Conservation (phyloP, 1,284 basidiomycete species). For the Apiotrichum siamense region DNA sequence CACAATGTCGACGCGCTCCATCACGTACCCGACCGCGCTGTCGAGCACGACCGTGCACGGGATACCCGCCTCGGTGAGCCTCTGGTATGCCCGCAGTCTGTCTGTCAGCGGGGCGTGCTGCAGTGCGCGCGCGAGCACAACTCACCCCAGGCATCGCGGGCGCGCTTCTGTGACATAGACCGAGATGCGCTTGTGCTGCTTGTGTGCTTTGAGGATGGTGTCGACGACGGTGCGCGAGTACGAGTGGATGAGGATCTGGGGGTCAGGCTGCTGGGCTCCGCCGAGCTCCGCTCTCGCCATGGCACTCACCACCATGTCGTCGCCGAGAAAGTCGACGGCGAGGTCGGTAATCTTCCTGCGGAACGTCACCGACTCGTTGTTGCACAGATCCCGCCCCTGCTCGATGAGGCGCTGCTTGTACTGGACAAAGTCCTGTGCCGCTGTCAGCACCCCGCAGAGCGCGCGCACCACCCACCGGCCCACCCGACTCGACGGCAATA, state of each 20-base stretch:
- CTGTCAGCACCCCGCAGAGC: slow-evolving; percentile 7
- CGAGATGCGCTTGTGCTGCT: slow-evolving; percentile 79
- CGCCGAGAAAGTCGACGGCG: slow-evolving; percentile 87
- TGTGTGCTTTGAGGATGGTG: slow-evolving; percentile 79
- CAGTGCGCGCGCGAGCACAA: neutral
- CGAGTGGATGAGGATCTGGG: slow-evolving; percentile 86
- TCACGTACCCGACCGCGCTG: slow-evolving; percentile 92
- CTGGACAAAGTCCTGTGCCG: slow-evolving; percentile 40
- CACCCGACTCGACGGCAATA: slow-evolving; percentile 33
- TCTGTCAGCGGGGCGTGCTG: slow-evolving; percentile 10
- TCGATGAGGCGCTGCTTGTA: slow-evolving; percentile 41
- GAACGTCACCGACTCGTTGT: slow-evolving; percentile 51
- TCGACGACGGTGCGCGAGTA: slow-evolving; percentile 95
- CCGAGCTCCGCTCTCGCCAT: too few species aligned
- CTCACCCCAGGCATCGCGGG: slow-evolving; percentile 34
- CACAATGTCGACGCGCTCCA: slow-evolving; percentile 91
- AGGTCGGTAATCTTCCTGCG: slow-evolving; percentile 83
- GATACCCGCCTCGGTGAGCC: slow-evolving; percentile 75
- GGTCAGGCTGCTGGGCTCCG: slow-evolving; percentile 1
- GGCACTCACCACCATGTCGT: slow-evolving; percentile 73
- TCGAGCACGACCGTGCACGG: slow-evolving; percentile 93
- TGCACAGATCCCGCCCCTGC: slow-evolving; percentile 45
- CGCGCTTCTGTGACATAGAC: slow-evolving; percentile 79
- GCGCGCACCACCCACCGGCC: slow-evolving; percentile 38
- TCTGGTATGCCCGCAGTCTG: slow-evolving; percentile 82